Evolutionary conservation across 208 protist genomes (phyloP).

Genomic region (Herpetomonas samuelpessoai): DNA sequence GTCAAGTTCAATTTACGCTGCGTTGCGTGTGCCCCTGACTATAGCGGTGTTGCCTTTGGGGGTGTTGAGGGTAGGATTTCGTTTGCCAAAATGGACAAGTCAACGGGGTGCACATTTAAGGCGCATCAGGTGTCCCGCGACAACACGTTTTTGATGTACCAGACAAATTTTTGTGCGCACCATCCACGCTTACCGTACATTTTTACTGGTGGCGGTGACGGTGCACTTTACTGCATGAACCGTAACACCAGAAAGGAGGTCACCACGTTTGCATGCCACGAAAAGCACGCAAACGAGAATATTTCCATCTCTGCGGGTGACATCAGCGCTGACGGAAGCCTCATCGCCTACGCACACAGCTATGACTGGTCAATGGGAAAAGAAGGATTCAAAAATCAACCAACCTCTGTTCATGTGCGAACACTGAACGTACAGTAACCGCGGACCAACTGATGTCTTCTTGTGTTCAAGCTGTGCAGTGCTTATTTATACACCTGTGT

Average conservation of each 20-base stretch:
- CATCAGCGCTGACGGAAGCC: slow-evolving; percentile 47
- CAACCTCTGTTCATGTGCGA: slow-evolving; percentile 44
- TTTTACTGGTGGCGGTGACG: slow-evolving; percentile 74
- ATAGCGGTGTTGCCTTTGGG: slow-evolving; percentile 61
- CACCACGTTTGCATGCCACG: slow-evolving; percentile 22
- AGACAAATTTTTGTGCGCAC: slow-evolving; percentile 75
- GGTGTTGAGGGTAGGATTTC: slow-evolving; percentile 74
- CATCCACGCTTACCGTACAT: slow-evolving; percentile 40
- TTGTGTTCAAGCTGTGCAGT: too few relatives aligned
- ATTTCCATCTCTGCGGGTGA: slow-evolving; percentile 77
- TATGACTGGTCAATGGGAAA: slow-evolving; percentile 88
- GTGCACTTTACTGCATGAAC: slow-evolving; percentile 42
- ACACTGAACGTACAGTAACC: slow-evolving; percentile 10
- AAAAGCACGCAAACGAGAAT: slow-evolving; percentile 30
- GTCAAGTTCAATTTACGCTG: slow-evolving; percentile 71
- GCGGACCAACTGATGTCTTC: too few relatives aligned
- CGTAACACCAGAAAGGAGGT: slow-evolving; percentile 31
- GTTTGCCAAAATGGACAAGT: slow-evolving; percentile 40
- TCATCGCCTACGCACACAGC: slow-evolving; percentile 74
- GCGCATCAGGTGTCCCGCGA: slow-evolving; percentile 45
- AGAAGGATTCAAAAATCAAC: slow-evolving; percentile 42
- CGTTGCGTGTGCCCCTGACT: slow-evolving; percentile 57
- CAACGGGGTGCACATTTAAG: slow-evolving; percentile 62
- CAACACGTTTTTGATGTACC: slow-evolving; percentile 40
- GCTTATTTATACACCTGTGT: too few relatives aligned